Evolutionary conservation across 192 early-diverging fungal genomes (phyloP).

Genomic region (Mortierella claussenii): DNA sequence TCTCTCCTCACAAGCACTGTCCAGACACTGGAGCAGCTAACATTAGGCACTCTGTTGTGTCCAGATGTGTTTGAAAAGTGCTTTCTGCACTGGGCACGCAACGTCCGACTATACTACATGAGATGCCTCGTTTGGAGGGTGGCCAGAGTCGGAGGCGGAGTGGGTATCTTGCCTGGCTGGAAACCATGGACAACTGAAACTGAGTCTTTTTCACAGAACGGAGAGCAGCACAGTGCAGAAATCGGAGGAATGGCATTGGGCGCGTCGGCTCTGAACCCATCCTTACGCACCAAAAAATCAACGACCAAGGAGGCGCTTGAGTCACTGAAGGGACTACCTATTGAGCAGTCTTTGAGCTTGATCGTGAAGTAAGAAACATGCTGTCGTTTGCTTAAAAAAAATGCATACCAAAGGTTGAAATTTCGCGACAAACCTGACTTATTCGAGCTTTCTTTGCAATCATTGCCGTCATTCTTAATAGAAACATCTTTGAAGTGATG

Average conservation of each 20-base stretch:
- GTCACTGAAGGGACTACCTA: not conserved
- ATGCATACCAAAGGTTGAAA: too few species aligned
- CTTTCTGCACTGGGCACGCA: conserved; percentile 62
- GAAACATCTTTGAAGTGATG: conserved; percentile 54
- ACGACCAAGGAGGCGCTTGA: conserved; percentile 23
- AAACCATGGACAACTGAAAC: conserved; percentile 16
- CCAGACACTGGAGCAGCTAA: conserved; percentile 48
- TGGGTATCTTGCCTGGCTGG: conserved; percentile 43
- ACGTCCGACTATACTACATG: conserved; percentile 62
- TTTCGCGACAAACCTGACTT: not conserved
- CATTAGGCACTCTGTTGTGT: conserved; percentile 42
- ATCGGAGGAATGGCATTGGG: conserved; percentile 31
- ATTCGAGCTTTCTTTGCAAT: not conserved
- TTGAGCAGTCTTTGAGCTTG: conserved; percentile 22
- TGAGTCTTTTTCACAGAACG: not conserved
- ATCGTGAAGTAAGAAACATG: conserved; percentile 41
- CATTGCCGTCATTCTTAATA: not conserved
- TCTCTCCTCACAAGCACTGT: conserved; percentile 54
- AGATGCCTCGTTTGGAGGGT: conserved; percentile 59
- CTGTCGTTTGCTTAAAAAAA: too few species aligned
- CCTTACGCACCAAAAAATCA: conserved; percentile 3
- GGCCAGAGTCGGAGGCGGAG: conserved; percentile 49
- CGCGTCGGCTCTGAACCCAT: not conserved
- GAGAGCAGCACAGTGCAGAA: not conserved
- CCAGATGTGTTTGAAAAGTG: conserved; percentile 57